Conservation (phyloP, 169 alveolate species). For the Eimeria zaria region DNA sequence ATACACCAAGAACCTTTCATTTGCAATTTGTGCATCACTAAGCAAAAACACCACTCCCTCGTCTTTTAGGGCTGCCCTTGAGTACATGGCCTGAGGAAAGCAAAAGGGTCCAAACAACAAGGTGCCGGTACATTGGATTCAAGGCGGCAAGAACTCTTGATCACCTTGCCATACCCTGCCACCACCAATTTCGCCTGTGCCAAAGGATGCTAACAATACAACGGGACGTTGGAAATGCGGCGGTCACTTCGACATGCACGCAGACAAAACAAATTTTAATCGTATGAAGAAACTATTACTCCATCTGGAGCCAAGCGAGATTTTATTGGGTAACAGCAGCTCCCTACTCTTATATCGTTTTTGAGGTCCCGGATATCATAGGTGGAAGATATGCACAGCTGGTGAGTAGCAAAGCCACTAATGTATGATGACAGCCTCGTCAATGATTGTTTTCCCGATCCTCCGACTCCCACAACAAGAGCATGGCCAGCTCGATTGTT, state of each 20-base stretch:
- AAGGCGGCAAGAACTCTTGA: background rate
- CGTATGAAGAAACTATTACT: background rate
- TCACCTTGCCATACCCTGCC: background rate
- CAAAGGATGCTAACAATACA: background rate
- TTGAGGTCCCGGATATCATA: conserved; percentile 96
- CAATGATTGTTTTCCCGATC: conserved; percentile 97
- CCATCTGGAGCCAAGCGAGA: background rate
- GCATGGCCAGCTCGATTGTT: conserved; percentile 97
- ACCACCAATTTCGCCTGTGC: background rate
- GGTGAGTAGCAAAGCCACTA: conserved; percentile 92
- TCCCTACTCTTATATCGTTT: conserved; percentile 93
- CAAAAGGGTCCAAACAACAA: background rate
- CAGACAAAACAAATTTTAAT: background rate
- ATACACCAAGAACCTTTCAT: conserved; percentile 95
- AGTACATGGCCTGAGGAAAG: conserved; percentile 36
- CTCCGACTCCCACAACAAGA: conserved; percentile 98
- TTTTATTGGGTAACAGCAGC: background rate
- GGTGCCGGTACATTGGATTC: background rate
- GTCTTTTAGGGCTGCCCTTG: conserved; percentile 93
- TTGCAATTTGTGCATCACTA: conserved; percentile 96
- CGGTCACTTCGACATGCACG: background rate
- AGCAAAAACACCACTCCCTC: conserved; percentile 96
- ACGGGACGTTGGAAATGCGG: background rate
- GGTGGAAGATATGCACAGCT: conserved; percentile 90
- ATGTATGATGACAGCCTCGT: conserved; percentile 96